Evolutionary conservation across 2,329 filamentous ascomycete species (phyloP), one percentile per base, ranked within the genome.

Genomic region (Rhinocladiella mackenziei): DNA sequence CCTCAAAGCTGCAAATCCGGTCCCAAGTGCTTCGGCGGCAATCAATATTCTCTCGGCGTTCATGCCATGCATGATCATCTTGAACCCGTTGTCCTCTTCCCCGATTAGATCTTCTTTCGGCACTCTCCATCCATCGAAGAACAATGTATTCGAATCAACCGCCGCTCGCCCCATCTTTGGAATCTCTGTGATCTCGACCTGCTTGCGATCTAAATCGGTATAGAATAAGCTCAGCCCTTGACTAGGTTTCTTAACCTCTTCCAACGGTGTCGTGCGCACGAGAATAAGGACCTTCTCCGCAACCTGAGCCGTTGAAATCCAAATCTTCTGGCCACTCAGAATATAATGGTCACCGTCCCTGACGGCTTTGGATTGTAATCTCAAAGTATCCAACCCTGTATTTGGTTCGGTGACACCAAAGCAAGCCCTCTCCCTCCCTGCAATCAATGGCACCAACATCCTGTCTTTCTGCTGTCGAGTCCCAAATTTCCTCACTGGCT

Each of bases 211-310:
- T 0, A 71, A 52, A 34, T 69, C 65, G 1, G 68, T 72, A 50
- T 71, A 72, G 54, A 72, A 72, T 4, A 72, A 58, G 1, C 66
- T 68, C 3, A 72, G 56, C 1, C 69, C 69, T 19, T 70, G 63
- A 1, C 62, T 66, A 1, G 65, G 59, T 39, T 69, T 72, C 39
- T 58, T 59, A 5, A 69, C 66, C 35, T 68, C 53, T n/a, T 67
- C 63, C 4, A 68, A 55, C 2, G 61, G 65, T 13, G 64, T 70
- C 4, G 67, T 72, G 4, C 62, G 59, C 1, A 63, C 67, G 6
- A 72, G 59, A 5, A 71, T 64, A 2, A 71, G 53, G 14, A 70
- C 66, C 53, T 70, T 71, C 30, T 70, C 59, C 0, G 69, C 68
- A 4, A 63, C 59, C 43, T 72, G 67, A 1, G 68, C 69, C 3